Base-by-base conservation (phyloP, 2,329 filamentous ascomycete genomes). In the Alternaria sp. region DNA sequence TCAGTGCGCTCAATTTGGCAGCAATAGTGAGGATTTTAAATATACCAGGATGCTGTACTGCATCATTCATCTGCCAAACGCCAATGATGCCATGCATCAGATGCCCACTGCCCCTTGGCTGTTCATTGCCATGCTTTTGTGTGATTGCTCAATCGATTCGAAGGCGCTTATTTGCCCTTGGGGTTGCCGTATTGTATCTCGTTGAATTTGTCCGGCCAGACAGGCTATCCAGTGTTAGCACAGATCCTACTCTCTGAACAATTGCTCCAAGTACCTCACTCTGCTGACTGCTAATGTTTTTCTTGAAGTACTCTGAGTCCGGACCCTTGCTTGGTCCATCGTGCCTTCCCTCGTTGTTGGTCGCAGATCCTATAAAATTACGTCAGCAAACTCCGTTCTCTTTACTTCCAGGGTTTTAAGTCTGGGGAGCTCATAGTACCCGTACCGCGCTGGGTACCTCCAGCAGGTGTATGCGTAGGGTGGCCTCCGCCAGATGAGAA, bases 131-230 rank as follows among this genome's bases (percentile, higher is more conserved):
- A 39, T 56, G 36, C 37, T 53, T 44, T 42, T 51, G 14, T 51
- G 17, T 59, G 9, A 50, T 39, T 17, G 33, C 21, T 34, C 54
- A n/a, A 36, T 46, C 5, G 11, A n/a, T 21, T 29, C 9, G 24
- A 13, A 24, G 31, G 14, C 5, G 55, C 26, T 62, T 64, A 76
- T 74, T 77, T 77, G 56, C 72, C 70, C 66, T 76, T 76, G 48
- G 69, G 65, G 48, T 75, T 72, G 56, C 69, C 66, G 58, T 65
- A 65, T 41, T 74, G 72, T 42, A 66, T 58, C 61, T 77, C 68
- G 62, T 77, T 71, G 53, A 76, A 75, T 58, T 74, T 75, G 14
- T 46, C 51, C 1, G 71, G 70, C 61, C 63, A 72, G 23, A 75
- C 66, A 41, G 57, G 53, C 68, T 71, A 24, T 10, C n/a, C 14